These are phyloP conservation scores for Wakefieldia striispora DNA, from an alignment of 768 basidiomycete species.

Conservation along the genomic window DNA sequence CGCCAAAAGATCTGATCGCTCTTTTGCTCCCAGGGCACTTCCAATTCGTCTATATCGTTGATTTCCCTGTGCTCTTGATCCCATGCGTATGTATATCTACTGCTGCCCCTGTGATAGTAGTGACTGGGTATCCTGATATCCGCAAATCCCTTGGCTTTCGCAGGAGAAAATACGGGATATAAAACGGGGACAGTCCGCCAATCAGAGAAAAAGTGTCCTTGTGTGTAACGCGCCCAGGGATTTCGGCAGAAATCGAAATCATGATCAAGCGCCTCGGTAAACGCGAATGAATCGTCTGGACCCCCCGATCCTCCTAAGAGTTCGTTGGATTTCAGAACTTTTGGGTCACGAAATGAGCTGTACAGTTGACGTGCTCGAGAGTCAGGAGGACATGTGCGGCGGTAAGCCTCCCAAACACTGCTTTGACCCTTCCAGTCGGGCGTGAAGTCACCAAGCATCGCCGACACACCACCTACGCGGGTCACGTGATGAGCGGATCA, in stretches of 20 bases:
- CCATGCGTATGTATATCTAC: constrained; percentile 88
- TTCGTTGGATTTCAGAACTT: constrained; percentile 26
- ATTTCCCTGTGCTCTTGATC: constrained; percentile 71
- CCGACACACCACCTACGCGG: constrained; percentile 45
- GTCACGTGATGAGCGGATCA: neutral
- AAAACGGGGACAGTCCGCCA: constrained; percentile 85
- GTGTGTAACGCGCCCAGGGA: constrained; percentile 81
- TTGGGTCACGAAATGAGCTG: constrained; percentile 63
- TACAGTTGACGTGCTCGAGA: constrained; percentile 82
- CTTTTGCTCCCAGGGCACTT: constrained; percentile 87
- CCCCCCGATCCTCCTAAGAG: constrained; percentile 23
- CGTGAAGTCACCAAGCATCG: constrained; percentile 62
- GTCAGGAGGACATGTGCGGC: constrained; percentile 82
- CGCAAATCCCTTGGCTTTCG: constrained; percentile 78
- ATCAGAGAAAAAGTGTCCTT: constrained; percentile 97
- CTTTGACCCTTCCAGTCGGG: constrained; percentile 86
- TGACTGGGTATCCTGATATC: constrained; percentile 96
- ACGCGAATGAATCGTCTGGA: constrained; percentile 58
- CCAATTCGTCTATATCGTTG: constrained; percentile 81
- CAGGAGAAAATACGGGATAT: constrained; percentile 95
- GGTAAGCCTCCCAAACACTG: constrained; percentile 91
- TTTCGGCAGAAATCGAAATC: constrained; percentile 73
- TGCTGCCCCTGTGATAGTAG: constrained; percentile 87
- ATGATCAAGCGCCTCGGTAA: constrained; percentile 59
- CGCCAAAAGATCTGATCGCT: constrained; percentile 89